Conservation (phyloP, 495 filamentous ascomycete genomes). For the Aspergillus panamensis region DNA sequence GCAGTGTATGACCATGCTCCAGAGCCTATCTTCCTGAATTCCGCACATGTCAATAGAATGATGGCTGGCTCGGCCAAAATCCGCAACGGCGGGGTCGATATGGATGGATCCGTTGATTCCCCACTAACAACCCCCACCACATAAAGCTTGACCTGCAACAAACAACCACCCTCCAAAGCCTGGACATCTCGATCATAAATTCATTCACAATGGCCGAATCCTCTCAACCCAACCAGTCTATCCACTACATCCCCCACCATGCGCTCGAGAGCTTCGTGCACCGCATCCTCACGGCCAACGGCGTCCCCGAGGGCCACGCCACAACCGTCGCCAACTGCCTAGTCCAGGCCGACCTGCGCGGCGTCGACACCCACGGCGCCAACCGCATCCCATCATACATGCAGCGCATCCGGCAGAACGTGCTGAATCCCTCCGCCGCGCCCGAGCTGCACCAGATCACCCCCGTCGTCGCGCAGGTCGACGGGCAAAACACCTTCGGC, state of each 20-base stretch:
- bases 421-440: constrained; percentile 54
- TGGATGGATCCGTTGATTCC: no score
- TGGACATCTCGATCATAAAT: no score
- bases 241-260: constrained; percentile 27
- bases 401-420: constrained; percentile 61
- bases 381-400: constrained; percentile 76
- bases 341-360: constrained; percentile 69
- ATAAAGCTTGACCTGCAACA: no score
- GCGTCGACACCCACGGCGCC: constrained; percentile 74
- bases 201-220: no score
- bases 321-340: constrained; percentile 58
- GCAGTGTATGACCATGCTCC: no score
- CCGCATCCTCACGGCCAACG: constrained; percentile 53
- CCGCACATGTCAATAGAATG: no score
- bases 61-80: constrained; percentile 7
- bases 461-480: constrained; percentile 62
- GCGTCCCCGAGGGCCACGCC: constrained; percentile 54
- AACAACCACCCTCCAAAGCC: no score
- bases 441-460: constrained; percentile 58
- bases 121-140: no score
- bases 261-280: constrained; percentile 39
- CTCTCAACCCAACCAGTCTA: constrained; percentile 14
- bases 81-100: no score
- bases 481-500: constrained; percentile 72
- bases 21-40: no score